A percentile compares a stretch with the other conserved stretches of the same genome.
Conservation (phyloP, 352 stramenopile species). For the Hyaloperonospora brassicae region DNA sequence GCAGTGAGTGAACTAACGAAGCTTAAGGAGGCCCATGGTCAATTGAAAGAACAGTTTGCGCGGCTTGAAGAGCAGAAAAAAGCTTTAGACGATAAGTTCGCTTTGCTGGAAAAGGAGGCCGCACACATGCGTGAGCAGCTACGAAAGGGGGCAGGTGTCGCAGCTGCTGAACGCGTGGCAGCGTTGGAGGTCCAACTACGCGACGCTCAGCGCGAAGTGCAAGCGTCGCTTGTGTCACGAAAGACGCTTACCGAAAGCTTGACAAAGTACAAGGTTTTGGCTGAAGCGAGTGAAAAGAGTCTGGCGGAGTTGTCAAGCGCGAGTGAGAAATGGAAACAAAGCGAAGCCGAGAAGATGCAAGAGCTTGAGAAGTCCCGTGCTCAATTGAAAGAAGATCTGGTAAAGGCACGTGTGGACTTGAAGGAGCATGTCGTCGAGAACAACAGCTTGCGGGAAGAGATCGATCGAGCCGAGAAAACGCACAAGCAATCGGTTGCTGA, state of each 20-base stretch:
- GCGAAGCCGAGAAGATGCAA: slow-evolving; percentile 43
- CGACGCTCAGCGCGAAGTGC: slow-evolving; percentile 51
- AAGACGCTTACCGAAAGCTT: slow-evolving; percentile 59
- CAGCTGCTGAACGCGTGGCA: slow-evolving; percentile 52
- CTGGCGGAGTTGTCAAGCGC: slow-evolving; percentile 49
- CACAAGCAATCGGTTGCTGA: slow-evolving; percentile 35
- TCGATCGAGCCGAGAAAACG: slow-evolving; percentile 35
- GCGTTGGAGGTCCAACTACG: slow-evolving; percentile 51
- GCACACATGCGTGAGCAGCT: slow-evolving; percentile 47
- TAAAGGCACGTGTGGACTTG: slow-evolving; percentile 38
- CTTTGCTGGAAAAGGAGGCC: slow-evolving; percentile 52
- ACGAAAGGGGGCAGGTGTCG: slow-evolving; percentile 50
- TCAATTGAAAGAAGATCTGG: slow-evolving; percentile 35
- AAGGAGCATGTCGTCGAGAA: slow-evolving; percentile 55
- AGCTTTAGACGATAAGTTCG: slow-evolving; percentile 33
- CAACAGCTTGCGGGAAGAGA: slow-evolving; percentile 55
- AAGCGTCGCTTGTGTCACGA: slow-evolving; percentile 43
- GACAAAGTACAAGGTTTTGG: slow-evolving; percentile 66
- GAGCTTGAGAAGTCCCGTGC: slow-evolving; percentile 33
- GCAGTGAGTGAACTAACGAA: slow-evolving; percentile 33
- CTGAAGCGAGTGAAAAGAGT: slow-evolving; percentile 68
- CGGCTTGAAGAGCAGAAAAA: slow-evolving; percentile 49
- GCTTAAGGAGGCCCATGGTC: slow-evolving; percentile 27
- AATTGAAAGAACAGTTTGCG: slow-evolving; percentile 36
- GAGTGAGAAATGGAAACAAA: slow-evolving; percentile 55